A percentile compares a stretch with the other conserved stretches of the same genome.
phyloP scores from a whole-genome alignment of 257 asterid genomes.

The Solanum megistacrolobum region DNA sequence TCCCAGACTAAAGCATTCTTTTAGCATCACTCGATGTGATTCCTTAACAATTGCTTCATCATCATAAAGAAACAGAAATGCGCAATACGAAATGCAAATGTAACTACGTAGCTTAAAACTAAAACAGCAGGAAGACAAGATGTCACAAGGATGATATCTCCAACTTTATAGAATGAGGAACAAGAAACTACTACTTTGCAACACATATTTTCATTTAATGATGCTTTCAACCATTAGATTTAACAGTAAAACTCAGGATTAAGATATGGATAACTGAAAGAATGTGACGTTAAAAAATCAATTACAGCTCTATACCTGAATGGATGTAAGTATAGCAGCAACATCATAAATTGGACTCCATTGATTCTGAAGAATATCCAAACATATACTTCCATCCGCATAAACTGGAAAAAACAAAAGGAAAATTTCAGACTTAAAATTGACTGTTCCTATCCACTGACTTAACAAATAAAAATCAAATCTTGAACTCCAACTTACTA shows the following conservation, averaged over 20 bases:
- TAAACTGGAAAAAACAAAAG: constrained; percentile 46
- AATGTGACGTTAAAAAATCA: background rate
- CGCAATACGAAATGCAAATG: background rate
- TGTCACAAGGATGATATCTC: background rate
- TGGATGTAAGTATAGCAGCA: constrained; percentile 85
- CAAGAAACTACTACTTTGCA: background rate
- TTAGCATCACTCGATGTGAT: background rate
- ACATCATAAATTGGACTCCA: constrained; percentile 97
- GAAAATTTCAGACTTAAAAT: background rate
- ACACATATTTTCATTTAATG: background rate
- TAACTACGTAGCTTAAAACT: background rate
- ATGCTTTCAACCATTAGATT: background rate
- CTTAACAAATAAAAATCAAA: background rate
- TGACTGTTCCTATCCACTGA: background rate
- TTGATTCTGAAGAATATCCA: constrained; percentile 92
- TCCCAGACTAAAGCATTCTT: background rate
- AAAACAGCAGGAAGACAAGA: background rate
- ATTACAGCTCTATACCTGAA: constrained; percentile 46
- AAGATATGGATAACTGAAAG: background rate
- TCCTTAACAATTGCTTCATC: background rate
- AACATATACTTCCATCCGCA: constrained; percentile 93
- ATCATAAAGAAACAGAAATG: background rate
- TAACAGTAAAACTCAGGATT: background rate
- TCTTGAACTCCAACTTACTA: constrained; percentile 36
- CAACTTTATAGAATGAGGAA: background rate